Evolutionary conservation across 352 stramenopile species (phyloP), one percentile per base, ranked within the genome.

Genomic region (Achlya hypogyna): DNA sequence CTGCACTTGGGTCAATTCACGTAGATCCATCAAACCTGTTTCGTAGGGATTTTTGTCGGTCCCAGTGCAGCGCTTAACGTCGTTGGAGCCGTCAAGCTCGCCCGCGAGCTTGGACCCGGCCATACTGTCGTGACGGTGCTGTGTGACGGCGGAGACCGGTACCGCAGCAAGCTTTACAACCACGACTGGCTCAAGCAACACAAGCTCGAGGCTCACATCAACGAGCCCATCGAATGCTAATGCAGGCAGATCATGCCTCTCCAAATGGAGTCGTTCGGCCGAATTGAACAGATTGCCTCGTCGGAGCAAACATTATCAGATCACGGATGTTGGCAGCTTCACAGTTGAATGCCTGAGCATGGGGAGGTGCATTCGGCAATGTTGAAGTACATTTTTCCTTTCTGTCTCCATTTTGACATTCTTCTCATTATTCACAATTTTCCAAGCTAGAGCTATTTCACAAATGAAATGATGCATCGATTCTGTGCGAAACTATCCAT

Each of bases 31-130:
- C n/a, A n/a, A n/a, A n/a, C n/a, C n/a, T n/a, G n/a, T n/a, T 49
- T 22, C 4, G 4, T 63, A 69, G 84, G 84, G 1, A 79, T 98
- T 68, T 98, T 98, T 72, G 94, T 96, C 53, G 93, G 95, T 1
- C 80, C 83, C 0, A 92, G 84, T 14, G 84, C 84, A 6, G 81
- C 84, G 10, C 31, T 93, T 52, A 96, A 96, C 67, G 78, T 81
- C 10, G 74, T 92, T 0, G 87, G 82, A 5, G 87, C 84, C 4
- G 78, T 93, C n/a, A 90, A 91, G 66, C 85, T 88, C 77, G 82
- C 84, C 29, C 77, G 81, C 2, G 72, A 81, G 32, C 70, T 95
- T 25, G 82, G 83, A 6, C 78, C 75, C 0, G 84, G 84, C 2
- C 75, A 84, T 68, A 91, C 79, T 0, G 71, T 96, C 31, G 84